phyloP scores from a whole-genome alignment of 768 basidiomycete genomes.

The Lactarius vividus region DNA sequence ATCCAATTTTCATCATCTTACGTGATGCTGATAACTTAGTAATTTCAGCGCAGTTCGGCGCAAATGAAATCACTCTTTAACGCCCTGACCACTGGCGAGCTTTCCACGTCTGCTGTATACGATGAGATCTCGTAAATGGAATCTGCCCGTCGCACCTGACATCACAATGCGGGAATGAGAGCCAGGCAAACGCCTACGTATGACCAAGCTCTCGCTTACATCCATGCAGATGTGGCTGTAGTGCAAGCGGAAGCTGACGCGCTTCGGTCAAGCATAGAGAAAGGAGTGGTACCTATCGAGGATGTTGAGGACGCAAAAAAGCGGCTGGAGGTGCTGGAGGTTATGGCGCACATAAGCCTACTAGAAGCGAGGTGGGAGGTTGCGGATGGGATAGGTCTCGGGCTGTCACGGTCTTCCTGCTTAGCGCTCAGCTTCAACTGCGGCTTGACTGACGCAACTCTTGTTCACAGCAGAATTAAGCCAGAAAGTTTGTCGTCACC shows the following conservation, averaged over 20 bases:
- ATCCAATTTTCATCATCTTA: too few relatives aligned
- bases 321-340: conserved; percentile 55
- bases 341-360: conserved; percentile 82
- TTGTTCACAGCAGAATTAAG: conserved; percentile 55
- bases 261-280: conserved; percentile 34
- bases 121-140: conserved; percentile 56
- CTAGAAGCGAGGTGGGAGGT: conserved; percentile 79
- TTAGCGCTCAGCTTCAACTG: neutral
- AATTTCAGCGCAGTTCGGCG: too few relatives aligned
- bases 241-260: conserved; percentile 46
- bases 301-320: conserved; percentile 38
- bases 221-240: conserved; percentile 56
- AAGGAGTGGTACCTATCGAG: conserved; percentile 16
- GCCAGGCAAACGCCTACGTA: conserved; percentile 51
- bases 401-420: conserved; percentile 34
- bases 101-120: too few relatives aligned
- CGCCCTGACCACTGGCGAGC: too few relatives aligned
- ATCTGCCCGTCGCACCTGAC: conserved; percentile 57
- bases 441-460: neutral
- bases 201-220: conserved; percentile 75
- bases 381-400: conserved; percentile 65
- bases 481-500: conserved; percentile 67
- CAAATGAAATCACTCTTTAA: too few relatives aligned
- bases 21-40: too few relatives aligned
- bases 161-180: conserved; percentile 31